Percentiles rank a stretch among this genome's conserved stretches.
Evolutionary conservation across 352 stramenopile genomes (phyloP).

Genomic region (Globisporangium apiculatum): DNA sequence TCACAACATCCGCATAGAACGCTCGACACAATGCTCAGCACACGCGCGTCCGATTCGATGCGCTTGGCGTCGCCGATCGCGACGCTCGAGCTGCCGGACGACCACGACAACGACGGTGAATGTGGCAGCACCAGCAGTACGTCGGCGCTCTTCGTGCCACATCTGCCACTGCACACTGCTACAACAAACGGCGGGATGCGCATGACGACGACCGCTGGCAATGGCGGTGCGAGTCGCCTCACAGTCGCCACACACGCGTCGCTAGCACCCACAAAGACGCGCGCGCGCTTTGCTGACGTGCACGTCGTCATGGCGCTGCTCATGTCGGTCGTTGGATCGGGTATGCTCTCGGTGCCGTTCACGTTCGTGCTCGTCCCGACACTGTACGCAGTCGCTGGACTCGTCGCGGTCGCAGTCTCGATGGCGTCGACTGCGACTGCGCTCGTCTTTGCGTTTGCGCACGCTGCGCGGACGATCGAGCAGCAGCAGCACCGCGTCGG

Average conservation of each 20-base stretch:
- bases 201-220: background rate
- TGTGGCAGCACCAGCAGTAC: background rate
- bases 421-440: constrained; percentile 58
- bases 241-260: background rate
- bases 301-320: constrained; percentile 75
- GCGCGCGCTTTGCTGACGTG: background rate
- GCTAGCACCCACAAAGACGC: background rate
- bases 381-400: constrained; percentile 30
- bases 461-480: constrained; percentile 34
- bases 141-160: no score
- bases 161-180: no score
- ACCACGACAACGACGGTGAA: background rate
- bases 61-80: background rate
- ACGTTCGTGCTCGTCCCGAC: constrained; percentile 52
- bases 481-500: constrained; percentile 29
- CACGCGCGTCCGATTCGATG: background rate
- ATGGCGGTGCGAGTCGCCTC: no score
- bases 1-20: no score
- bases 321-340: constrained; percentile 68
- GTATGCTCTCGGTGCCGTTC: constrained; percentile 67
- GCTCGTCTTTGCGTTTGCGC: constrained; percentile 49
- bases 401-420: constrained; percentile 38
- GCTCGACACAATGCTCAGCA: background rate
- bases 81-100: background rate
- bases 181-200: background rate